Evolutionary conservation across 352 stramenopile genomes (phyloP).

Genomic region (Phytophthora idaei): DNA sequence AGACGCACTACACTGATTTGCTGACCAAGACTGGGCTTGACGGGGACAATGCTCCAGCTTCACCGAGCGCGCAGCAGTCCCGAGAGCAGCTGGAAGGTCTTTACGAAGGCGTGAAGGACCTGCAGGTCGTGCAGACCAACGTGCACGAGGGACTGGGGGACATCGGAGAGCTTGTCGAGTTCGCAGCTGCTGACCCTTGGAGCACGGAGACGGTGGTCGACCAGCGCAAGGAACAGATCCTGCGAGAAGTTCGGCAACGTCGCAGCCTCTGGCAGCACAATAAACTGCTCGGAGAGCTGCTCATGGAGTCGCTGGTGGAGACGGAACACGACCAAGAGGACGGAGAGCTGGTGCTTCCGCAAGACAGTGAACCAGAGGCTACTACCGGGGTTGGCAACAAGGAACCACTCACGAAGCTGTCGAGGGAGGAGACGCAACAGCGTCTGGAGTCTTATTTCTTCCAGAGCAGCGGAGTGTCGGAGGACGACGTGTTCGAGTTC

Average conservation of each 20-base stretch:
- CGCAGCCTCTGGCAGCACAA: conserved; percentile 59
- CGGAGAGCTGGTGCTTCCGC: conserved; percentile 11
- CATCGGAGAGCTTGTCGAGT: conserved; percentile 44
- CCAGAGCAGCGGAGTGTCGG: conserved; percentile 24
- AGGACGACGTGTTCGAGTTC: conserved; percentile 45
- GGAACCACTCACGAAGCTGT: conserved; percentile 35
- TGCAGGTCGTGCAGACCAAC: conserved; percentile 50
- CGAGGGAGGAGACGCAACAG: conserved; percentile 43
- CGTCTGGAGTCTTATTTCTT: conserved; percentile 57
- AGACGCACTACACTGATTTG: conserved; percentile 43
- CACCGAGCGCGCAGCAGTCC: conserved; percentile 5
- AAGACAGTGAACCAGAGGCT: conserved; percentile 17
- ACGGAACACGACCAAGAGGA: conserved; percentile 33
- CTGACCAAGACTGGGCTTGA: conserved; percentile 18
- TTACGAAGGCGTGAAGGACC: conserved; percentile 47
- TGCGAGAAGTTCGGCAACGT: conserved; percentile 44
- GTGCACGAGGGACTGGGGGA: conserved; percentile 42
- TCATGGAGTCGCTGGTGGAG: conserved; percentile 47
- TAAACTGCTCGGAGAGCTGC: conserved; percentile 50
- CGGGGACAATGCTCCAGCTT: background rate
- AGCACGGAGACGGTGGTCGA: conserved; percentile 33
- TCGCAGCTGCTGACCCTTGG: conserved; percentile 39
- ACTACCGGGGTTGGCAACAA: conserved; percentile 11
- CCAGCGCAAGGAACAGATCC: conserved; percentile 35
- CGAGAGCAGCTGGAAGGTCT: conserved; percentile 37